These are phyloP conservation scores for Botrytis sinoallii DNA, from an alignment of 2,329 filamentous ascomycete genomes.

Conservation along the genomic window DNA sequence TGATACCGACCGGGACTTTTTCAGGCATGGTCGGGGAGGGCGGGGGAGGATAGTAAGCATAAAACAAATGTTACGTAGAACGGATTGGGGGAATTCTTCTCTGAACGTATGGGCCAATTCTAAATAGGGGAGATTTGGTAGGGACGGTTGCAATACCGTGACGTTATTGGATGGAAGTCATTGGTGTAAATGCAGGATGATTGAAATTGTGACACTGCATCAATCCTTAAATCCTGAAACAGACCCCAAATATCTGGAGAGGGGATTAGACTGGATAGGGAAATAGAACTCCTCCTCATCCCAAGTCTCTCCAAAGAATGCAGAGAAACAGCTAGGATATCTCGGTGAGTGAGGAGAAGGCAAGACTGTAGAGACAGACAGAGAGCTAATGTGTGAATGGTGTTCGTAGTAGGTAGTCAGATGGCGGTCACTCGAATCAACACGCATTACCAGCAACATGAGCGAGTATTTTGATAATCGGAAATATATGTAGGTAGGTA, in stretches of 20 bases:
- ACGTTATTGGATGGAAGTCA: not conserved
- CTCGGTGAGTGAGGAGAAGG: not conserved
- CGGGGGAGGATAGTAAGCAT: not conserved
- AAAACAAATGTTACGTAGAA: not conserved
- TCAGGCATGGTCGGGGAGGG: not conserved
- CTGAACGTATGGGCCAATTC: not conserved
- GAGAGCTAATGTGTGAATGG: not conserved
- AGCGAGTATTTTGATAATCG: not conserved
- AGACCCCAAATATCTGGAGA: not conserved
- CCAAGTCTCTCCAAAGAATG: not conserved
- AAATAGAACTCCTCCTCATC: not conserved
- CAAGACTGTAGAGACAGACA: not conserved
- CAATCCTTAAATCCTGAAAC: constrained; percentile 7
- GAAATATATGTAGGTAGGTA: constrained; percentile 5
- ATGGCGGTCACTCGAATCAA: not conserved
- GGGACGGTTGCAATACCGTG: not conserved
- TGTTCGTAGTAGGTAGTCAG: not conserved
- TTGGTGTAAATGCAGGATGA: not conserved
- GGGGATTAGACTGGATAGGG: not conserved
- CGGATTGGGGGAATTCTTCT: not conserved
- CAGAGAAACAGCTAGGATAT: not conserved
- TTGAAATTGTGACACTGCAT: constrained; percentile 5
- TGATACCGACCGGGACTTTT: not conserved
- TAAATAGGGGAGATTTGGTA: not conserved
- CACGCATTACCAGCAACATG: not conserved